Percentiles rank a stretch among this genome's conserved stretches.
These are phyloP conservation scores for Pholiota conissans DNA, from an alignment of 768 basidiomycete genomes.

Conservation along the genomic window DNA sequence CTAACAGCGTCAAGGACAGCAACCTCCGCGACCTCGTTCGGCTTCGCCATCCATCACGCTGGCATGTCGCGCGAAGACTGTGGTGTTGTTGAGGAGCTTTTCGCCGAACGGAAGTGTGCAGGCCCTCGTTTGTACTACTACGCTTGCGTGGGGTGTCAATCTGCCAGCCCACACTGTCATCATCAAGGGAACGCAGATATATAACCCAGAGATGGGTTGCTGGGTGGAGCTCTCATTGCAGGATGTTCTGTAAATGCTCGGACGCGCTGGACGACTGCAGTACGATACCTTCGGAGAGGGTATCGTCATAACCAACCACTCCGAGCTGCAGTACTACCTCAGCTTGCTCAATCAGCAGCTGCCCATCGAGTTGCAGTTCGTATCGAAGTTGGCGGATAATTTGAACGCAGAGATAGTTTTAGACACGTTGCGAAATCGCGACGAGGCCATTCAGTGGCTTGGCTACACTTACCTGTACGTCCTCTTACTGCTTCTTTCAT, in stretches of 20 bases:
- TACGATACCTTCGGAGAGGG: constrained; percentile 98
- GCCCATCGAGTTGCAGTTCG: constrained; percentile 95
- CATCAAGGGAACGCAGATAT: constrained; percentile 99
- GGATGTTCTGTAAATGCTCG: constrained; percentile 98
- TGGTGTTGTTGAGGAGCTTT: constrained; percentile 92
- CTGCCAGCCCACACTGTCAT: constrained; percentile 96
- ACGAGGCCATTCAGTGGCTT: constrained; percentile 97
- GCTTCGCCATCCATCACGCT: constrained; percentile 97
- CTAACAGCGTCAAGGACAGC: constrained; percentile 76
- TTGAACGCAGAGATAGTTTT: constrained; percentile 96
- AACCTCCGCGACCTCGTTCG: constrained; percentile 89
- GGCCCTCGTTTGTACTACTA: constrained; percentile 95
- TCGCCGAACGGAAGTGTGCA: constrained; percentile 90
- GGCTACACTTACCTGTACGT: constrained; percentile 94
- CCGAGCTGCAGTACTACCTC: constrained; percentile 95
- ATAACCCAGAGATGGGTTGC: constrained; percentile 97
- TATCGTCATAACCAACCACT: constrained; percentile 97
- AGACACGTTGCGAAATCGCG: constrained; percentile 91
- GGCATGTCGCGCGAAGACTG: constrained; percentile 94
- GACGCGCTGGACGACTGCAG: constrained; percentile 95
- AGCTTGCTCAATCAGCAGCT: constrained; percentile 95
- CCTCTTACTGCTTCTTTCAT: constrained; percentile 36
- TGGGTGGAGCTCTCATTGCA: constrained; percentile 96
- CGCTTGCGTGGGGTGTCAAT: constrained; percentile 99
- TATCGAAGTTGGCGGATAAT: constrained; percentile 90